phyloP scores from a whole-genome alignment of 805 yeast species.

The Teunomyces stri region DNA sequence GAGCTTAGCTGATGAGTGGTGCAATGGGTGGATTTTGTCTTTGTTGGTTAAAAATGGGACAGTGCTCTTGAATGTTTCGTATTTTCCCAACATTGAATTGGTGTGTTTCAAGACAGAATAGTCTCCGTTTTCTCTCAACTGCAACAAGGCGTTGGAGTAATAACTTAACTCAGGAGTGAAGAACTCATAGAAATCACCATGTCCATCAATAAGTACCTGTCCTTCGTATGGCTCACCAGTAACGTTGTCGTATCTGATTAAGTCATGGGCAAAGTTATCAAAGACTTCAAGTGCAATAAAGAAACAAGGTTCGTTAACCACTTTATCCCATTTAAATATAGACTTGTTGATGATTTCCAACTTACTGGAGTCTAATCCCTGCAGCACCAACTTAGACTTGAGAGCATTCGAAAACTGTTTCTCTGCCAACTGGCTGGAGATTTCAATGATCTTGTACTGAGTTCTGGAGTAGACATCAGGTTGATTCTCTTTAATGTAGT shows the following conservation, averaged over 20 bases:
- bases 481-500: slow-evolving; percentile 56
- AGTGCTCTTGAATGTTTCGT: slow-evolving; percentile 24
- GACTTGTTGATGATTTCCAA: slow-evolving; percentile 71
- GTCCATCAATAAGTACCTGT: slow-evolving; percentile 65
- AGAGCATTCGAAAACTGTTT: slow-evolving; percentile 48
- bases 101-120: slow-evolving; percentile 32
- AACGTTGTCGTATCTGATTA: slow-evolving; percentile 66
- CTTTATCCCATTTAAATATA: slow-evolving; percentile 67
- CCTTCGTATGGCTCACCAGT: slow-evolving; percentile 75
- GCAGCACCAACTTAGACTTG: slow-evolving; percentile 27
- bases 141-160: slow-evolving; percentile 54
- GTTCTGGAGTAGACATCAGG: slow-evolving; percentile 74
- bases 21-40: slow-evolving; percentile 55
- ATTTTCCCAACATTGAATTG: slow-evolving; percentile 18
- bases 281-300: slow-evolving; percentile 80
- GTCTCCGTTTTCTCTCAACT: slow-evolving; percentile 50
- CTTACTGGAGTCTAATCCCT: slow-evolving; percentile 51
- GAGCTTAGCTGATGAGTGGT: slow-evolving; percentile 45
- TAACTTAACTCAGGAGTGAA: slow-evolving; percentile 60
- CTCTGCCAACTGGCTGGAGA: slow-evolving; percentile 58
- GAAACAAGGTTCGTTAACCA: slow-evolving; percentile 64
- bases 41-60: slow-evolving; percentile 28
- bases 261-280: slow-evolving; percentile 82
- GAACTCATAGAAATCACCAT: slow-evolving; percentile 74
- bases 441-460: slow-evolving; percentile 70